Evolutionary conservation across 805 yeast species (phyloP).

Genomic region (Clavispora phyllophila): DNA sequence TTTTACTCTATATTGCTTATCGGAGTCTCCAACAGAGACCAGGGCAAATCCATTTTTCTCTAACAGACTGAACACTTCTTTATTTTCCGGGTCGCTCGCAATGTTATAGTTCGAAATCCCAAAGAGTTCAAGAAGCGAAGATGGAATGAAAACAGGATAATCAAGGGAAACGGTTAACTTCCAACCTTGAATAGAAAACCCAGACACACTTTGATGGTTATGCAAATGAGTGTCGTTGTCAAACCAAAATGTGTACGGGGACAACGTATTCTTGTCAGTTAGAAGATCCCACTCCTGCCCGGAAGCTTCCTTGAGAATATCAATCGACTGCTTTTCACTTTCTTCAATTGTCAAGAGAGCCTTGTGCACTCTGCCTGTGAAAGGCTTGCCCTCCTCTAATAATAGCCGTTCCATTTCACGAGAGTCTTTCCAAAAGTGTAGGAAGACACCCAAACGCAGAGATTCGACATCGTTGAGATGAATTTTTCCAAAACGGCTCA

Average conservation of each 20-base stretch:
- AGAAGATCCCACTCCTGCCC: slow-evolving; percentile 20
- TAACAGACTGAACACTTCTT: neutral
- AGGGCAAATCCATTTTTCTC: neutral
- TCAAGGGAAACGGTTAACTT: slow-evolving; percentile 20
- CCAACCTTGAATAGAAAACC: slow-evolving; percentile 17
- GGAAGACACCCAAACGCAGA: slow-evolving; percentile 27
- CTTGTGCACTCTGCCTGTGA: slow-evolving; percentile 9
- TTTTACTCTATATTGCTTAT: neutral
- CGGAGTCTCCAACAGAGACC: neutral
- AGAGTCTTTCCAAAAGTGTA: slow-evolving; percentile 34
- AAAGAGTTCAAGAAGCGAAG: slow-evolving; percentile 25
- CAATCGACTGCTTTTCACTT: slow-evolving; percentile 7
- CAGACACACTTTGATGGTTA: neutral
- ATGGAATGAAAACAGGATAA: slow-evolving; percentile 24
- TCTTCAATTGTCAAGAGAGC: slow-evolving; percentile 20
- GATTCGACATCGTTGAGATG: slow-evolving; percentile 19
- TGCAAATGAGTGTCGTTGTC: slow-evolving; percentile 6
- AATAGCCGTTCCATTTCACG: slow-evolving; percentile 9
- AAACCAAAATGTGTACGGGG: slow-evolving; percentile 17
- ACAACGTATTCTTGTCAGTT: slow-evolving; percentile 2
- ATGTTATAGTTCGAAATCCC: slow-evolving; percentile 15
- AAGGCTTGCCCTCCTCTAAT: neutral
- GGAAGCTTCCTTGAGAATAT: slow-evolving; percentile 18
- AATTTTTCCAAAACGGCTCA: slow-evolving; percentile 24
- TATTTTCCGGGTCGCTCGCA: neutral